Evolutionary conservation across 306 rosid genomes (phyloP), one percentile per base, ranked within the genome.

Genomic region (Cicer bijugum): DNA sequence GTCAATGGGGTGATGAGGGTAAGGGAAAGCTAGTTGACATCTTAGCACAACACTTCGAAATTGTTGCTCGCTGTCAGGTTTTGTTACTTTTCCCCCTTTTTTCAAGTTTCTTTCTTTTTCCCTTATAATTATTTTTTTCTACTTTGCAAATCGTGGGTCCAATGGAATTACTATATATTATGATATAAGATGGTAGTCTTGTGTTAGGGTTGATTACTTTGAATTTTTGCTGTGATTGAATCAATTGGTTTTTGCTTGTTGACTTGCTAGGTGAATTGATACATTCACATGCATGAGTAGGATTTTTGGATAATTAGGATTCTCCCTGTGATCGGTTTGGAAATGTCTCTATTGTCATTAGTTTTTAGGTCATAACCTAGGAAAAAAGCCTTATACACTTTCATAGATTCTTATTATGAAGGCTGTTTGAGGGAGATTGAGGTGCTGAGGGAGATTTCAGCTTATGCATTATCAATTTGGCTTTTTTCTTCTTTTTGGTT

Each of bases 1-100:
- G 93, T 81, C 99, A 94, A 68, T 94, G 97, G 97, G 97, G 99
- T 1, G 99, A 94, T 63, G 99, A 94, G 84, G 99, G 99, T 40
- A 94, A 94, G 74, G 99, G 99, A 33, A 94, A 94, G 58, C 93
- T 94, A 38, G 97, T 94, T 1, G 99, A 91, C 42, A 83, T 94
- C 85, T 84, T 91, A 83, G 99, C 96, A 20, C 83, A 86, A 19
- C 96, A 94, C 87, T 94, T 94, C 64, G 85, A 91, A 61, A 69
- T 94, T 70, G 99, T 94, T 77, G 96, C 99, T 78, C 97, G 96
- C 66, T 94, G 99, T 71, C 96, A 94, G 97, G 99, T 91, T 72
- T 33, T 19, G 28, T n/a, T 46, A 7, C 33, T 9, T 9, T 43
- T 38, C 23, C 16, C 4, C 8, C 7, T 50, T 16, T 12, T 10